Conservation (phyloP, 75 land plant genomes). For the Chamaecyparis obtusa region DNA sequence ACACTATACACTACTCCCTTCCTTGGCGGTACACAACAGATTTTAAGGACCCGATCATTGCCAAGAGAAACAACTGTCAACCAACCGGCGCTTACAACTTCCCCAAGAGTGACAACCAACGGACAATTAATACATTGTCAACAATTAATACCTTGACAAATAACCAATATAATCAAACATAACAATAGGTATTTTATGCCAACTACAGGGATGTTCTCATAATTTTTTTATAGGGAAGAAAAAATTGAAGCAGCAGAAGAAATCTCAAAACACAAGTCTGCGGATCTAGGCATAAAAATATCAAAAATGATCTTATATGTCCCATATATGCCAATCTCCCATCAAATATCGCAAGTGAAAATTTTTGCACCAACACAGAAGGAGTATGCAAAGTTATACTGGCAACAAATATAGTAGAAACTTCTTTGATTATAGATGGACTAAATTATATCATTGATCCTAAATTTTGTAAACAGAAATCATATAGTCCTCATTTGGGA, state of each 20-base stretch:
- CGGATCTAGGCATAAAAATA: conserved; percentile 82
- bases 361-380: conserved; percentile 96
- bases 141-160: too few relatives aligned
- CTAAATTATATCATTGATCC: conserved; percentile 90
- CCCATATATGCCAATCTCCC: conserved; percentile 98
- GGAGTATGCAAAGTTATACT: conserved; percentile 94
- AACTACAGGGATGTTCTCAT: conserved; percentile 94
- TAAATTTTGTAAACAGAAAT: conserved; percentile 89
- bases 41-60: too few relatives aligned
- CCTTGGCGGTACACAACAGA: too few relatives aligned
- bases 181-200: too few relatives aligned
- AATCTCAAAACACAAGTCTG: conserved; percentile 70
- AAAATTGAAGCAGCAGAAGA: conserved; percentile 94
- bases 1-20: too few relatives aligned
- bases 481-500: conserved; percentile 88
- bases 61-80: too few relatives aligned
- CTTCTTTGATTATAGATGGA: conserved; percentile 90
- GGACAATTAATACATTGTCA: too few relatives aligned
- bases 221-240: conserved; percentile 93
- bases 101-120: too few relatives aligned
- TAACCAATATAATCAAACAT: too few relatives aligned
- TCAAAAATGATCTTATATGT: conserved; percentile 87
- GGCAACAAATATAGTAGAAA: conserved; percentile 97
- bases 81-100: too few relatives aligned
- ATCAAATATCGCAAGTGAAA: conserved; percentile 84